Evolutionary conservation across 2,329 filamentous ascomycete species (phyloP).

Genomic region (Paraconiothyrium sp.): DNA sequence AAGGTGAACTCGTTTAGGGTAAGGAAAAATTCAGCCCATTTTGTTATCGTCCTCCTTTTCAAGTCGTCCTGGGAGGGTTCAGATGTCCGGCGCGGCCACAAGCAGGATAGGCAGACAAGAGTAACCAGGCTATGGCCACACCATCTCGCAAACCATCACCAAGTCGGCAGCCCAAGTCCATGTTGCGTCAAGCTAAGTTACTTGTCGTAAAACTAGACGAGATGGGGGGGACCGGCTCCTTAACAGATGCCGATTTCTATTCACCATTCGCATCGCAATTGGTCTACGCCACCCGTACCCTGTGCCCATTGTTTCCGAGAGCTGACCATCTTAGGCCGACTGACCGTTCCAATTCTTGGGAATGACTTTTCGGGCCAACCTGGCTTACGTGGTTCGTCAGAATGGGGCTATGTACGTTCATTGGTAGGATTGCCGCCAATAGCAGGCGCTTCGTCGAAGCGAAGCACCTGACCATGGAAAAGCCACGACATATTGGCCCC

Average conservation of each 20-base stretch:
- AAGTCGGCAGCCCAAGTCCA: not conserved
- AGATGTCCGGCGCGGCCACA: not conserved
- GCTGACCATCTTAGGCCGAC: not conserved
- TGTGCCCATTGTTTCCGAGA: not conserved
- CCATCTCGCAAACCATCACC: not conserved
- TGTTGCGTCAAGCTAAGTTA: not conserved
- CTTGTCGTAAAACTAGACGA: not conserved
- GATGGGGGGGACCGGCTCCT: not conserved
- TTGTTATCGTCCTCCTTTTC: not conserved
- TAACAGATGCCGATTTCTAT: not conserved
- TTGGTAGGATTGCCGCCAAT: conserved; percentile 12
- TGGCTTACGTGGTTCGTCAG: conserved; percentile 11
- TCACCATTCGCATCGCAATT: not conserved
- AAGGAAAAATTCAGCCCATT: not conserved
- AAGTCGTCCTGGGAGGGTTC: not conserved
- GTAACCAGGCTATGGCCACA: not conserved
- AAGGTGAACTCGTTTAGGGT: not conserved
- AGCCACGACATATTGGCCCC: not conserved
- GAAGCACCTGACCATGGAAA: not conserved
- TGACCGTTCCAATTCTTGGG: not conserved
- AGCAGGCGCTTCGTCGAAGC: conserved; percentile 2
- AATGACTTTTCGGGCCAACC: not conserved
- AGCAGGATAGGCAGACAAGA: not conserved
- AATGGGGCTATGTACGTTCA: conserved; percentile 6
- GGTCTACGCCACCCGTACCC: not conserved